Conservation (phyloP, 331 rosid species). For the Pyrus hybrid region DNA sequence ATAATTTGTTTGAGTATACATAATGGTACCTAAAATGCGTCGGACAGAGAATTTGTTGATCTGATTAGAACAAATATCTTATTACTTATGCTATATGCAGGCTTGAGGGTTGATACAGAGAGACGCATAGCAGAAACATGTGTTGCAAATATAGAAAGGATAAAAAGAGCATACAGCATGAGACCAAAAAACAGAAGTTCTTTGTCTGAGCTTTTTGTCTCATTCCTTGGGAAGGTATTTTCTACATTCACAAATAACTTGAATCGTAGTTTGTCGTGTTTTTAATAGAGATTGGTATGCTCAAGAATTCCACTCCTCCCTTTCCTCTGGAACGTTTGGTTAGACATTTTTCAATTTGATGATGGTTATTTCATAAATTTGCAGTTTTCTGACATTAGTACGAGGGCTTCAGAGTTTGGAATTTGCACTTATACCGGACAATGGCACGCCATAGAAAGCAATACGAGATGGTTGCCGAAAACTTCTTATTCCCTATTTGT, state of each 20-base stretch:
- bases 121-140: conserved; percentile 45
- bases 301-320: not conserved
- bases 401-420: conserved; percentile 44
- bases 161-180: conserved; percentile 17
- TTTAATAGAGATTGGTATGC: not conserved
- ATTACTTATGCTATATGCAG: conserved; percentile 34
- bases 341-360: not conserved
- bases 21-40: not conserved
- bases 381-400: conserved; percentile 60
- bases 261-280: not conserved
- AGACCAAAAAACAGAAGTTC: conserved; percentile 51
- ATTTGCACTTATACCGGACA: conserved; percentile 56
- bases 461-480: conserved; percentile 80
- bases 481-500: conserved; percentile 63
- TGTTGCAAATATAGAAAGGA: conserved; percentile 35
- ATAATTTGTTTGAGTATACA: not conserved
- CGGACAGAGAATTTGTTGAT: not conserved
- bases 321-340: not conserved
- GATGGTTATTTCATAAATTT: conserved; percentile 13
- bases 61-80: not conserved
- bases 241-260: not conserved
- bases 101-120: conserved; percentile 62
- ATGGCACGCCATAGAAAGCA: conserved; percentile 47
- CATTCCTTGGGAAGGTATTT: conserved; percentile 62
- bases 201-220: conserved; percentile 64